Evolutionary conservation across 352 stramenopile species (phyloP).

Genomic region (Phytophthora litchii): DNA sequence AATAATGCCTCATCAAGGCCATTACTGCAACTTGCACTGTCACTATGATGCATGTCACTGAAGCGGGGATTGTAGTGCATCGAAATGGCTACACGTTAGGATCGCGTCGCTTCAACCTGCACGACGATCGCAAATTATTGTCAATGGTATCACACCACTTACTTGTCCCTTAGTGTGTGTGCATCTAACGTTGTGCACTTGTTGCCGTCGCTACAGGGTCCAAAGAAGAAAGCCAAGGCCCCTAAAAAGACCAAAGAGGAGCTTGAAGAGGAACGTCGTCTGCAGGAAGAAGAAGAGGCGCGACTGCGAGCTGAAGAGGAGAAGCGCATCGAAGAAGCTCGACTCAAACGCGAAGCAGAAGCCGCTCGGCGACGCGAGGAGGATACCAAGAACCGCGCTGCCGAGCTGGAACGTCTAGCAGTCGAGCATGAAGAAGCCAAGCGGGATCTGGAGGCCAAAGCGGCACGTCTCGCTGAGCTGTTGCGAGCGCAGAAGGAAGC

Average conservation of each 20-base stretch:
- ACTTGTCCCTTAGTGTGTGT: conserved; percentile 1
- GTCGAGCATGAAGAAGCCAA: conserved; percentile 59
- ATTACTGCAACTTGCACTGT: conserved; percentile 17
- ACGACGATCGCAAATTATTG: conserved; percentile 20
- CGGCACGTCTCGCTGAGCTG: conserved; percentile 61
- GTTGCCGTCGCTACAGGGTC: conserved; percentile 38
- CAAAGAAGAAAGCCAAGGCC: conserved; percentile 81
- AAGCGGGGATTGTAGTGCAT: conserved; percentile 15
- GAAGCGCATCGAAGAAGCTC: conserved; percentile 74
- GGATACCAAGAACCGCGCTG: conserved; percentile 63
- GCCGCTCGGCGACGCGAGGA: conserved; percentile 64
- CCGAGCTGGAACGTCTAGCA: conserved; percentile 65
- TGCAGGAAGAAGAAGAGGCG: conserved; percentile 79
- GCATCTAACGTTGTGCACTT: conserved; percentile 4
- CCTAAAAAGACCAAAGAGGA: conserved; percentile 86
- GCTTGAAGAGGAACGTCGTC: conserved; percentile 71
- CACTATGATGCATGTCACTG: conserved; percentile 9
- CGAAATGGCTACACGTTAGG: conserved; percentile 19
- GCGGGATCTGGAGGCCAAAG: conserved; percentile 64
- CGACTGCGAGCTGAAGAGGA: conserved; percentile 67
- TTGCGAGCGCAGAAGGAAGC: conserved; percentile 68
- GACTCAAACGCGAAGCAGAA: conserved; percentile 60
- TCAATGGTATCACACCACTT: background rate
- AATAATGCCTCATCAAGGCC: conserved; percentile 6
- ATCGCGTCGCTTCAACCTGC: conserved; percentile 29